Base-by-base conservation (phyloP, 2,329 filamentous ascomycete genomes). In the Orbilia blumenaviensis region DNA sequence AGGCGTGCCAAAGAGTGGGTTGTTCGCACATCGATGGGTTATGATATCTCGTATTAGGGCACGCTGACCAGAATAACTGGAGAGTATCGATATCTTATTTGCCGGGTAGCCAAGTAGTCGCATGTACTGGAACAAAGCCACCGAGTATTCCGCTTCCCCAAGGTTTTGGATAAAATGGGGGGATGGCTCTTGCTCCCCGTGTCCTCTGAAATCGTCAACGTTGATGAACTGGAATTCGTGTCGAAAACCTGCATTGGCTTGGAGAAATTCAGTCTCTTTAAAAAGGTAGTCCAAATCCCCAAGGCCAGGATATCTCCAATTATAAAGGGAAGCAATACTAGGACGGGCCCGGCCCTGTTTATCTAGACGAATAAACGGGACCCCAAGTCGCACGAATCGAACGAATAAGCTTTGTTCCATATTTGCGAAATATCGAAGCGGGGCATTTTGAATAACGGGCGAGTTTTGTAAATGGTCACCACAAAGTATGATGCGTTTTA, bases 381-480 rank as follows among this genome's bases (percentile, higher is more conserved):
- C 94, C 23, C 94, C 94, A 0, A 99, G 86, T 29, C 96, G 90
- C 21, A 97, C 91, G 5, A 99, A 87, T 14, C 95, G 89, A 34
- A 94, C 92, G 84, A 99, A 99, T 5, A 99, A 88, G 25, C 92
- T 96, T 84, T 99, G 95, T 81, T 97, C 94, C 16, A 99, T 88
- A 81, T 98, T 97, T 63, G 94, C 93, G 81, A 97, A 98, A 81
- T 96, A 92, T 3, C 94, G 89, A 84, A 97, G 97, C 0, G 95
- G 94, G 72, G 96, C 87, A 80, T 94, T 97, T 82, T 98, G 95
- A 58, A 99, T 92, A 61, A 99, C 90, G 0, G 95, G 96, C 0
- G 93, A 96, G 84, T 99, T 99, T 81, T 99, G 95, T 71, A 95
- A 89, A 82, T 99, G 95, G 81, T 99, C 96, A 78, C 95, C 95